Conservation (phyloP, 768 basidiomycete genomes). For the Termitomyces sp. region DNA sequence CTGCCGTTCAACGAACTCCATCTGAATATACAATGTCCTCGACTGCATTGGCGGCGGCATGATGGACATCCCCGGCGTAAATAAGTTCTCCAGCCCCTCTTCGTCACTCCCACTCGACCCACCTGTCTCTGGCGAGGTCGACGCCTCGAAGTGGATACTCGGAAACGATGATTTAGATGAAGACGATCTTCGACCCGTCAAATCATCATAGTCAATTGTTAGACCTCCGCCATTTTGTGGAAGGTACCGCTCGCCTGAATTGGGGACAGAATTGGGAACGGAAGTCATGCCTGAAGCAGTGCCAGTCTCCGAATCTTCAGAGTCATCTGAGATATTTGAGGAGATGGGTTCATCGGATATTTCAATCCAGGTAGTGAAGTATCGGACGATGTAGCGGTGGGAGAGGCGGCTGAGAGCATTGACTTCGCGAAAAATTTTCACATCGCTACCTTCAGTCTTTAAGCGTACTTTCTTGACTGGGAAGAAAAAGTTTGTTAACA, state of each 20-base stretch:
- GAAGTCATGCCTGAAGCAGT: slow-evolving; percentile 46
- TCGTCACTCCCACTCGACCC: slow-evolving; percentile 29
- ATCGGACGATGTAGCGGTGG: slow-evolving; percentile 88
- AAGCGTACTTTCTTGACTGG: slow-evolving; percentile 87
- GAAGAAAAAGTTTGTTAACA: neutral
- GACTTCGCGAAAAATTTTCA: slow-evolving; percentile 87
- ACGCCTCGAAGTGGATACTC: slow-evolving; percentile 72
- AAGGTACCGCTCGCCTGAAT: slow-evolving; percentile 25
- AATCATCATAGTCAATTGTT: slow-evolving; percentile 54
- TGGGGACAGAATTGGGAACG: slow-evolving; percentile 44
- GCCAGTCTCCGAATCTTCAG: slow-evolving; percentile 25
- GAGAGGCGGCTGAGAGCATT: slow-evolving; percentile 82
- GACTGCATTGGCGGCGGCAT: slow-evolving; percentile 25
- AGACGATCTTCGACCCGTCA: slow-evolving; percentile 52
- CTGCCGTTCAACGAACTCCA: slow-evolving; percentile 93
- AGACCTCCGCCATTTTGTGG: slow-evolving; percentile 52
- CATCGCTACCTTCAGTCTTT: slow-evolving; percentile 70
- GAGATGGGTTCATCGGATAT: slow-evolving; percentile 33
- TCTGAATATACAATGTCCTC: slow-evolving; percentile 87
- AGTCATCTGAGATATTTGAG: slow-evolving; percentile 49
- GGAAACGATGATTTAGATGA: slow-evolving; percentile 61
- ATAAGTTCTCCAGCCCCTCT: slow-evolving; percentile 31
- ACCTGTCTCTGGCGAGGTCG: slow-evolving; percentile 31
- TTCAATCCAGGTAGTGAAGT: slow-evolving; percentile 91
- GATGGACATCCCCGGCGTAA: slow-evolving; percentile 17